Evolutionary conservation across 163 green algal genomes (phyloP).

Genomic region (Scenedesmus sp.): DNA sequence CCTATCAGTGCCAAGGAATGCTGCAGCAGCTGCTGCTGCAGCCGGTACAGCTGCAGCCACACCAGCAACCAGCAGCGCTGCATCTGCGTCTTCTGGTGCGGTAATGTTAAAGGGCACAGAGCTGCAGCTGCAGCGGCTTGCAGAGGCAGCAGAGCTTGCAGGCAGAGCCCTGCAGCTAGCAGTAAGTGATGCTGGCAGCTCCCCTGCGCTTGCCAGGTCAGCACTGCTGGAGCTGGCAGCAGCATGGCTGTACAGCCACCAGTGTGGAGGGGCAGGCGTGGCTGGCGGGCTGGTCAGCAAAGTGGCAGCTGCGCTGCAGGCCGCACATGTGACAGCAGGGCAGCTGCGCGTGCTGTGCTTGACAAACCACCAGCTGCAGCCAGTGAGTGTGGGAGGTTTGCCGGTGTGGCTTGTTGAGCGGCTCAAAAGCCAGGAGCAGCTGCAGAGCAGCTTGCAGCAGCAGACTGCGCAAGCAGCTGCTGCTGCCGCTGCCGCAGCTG

Average conservation of each 20-base stretch:
- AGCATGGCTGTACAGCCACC: neutral
- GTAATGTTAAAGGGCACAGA: neutral
- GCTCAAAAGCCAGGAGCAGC: conserved; percentile 60
- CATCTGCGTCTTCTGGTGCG: neutral
- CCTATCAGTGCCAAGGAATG: neutral
- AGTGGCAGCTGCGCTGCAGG: conserved; percentile 49
- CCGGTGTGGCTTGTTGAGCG: conserved; percentile 62
- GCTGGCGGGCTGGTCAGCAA: neutral
- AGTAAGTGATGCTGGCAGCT: conserved; percentile 25
- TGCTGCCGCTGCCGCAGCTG: conserved; percentile 28
- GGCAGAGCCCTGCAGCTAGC: neutral
- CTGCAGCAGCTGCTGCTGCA: neutral
- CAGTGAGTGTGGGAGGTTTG: conserved; percentile 42
- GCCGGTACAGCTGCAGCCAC: neutral
- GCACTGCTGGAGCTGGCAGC: conserved; percentile 23
- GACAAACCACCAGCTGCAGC: conserved; percentile 45
- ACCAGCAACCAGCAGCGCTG: neutral
- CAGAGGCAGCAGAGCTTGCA: conserved; percentile 14
- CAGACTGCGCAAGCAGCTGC: conserved; percentile 12
- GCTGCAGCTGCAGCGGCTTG: conserved; percentile 23
- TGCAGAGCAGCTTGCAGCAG: conserved; percentile 4
- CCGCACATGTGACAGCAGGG: conserved; percentile 50
- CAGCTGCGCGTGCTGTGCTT: conserved; percentile 57
- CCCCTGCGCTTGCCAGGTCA: neutral
- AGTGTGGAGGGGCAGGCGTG: neutral